phyloP scores from a whole-genome alignment of 2,329 filamentous ascomycete species.

The Hypoxylon sp. region DNA sequence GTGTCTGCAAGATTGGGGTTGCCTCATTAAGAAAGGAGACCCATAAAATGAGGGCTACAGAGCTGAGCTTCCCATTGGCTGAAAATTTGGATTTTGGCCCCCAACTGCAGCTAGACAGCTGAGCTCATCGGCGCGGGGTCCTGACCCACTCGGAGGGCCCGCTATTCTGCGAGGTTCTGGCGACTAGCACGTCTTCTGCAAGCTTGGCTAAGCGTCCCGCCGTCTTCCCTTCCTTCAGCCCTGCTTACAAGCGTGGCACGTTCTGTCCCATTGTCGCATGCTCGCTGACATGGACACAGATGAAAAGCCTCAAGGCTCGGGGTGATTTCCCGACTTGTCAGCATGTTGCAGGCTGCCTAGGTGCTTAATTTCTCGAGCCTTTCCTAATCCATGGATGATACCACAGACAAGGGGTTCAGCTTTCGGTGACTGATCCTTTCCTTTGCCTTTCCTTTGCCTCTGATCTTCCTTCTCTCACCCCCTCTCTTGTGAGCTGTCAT shows the following conservation, averaged over 20 bases:
- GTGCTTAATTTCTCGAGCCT: conserved; percentile 2
- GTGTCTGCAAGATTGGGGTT: too few relatives aligned
- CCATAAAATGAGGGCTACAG: conserved; percentile 7
- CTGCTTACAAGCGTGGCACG: conserved; percentile 11
- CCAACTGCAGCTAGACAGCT: conserved; percentile 9
- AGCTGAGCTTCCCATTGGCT: conserved; percentile 10
- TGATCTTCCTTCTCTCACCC: neutral
- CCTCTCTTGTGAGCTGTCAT: conserved; percentile 17
- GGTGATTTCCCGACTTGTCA: conserved; percentile 6
- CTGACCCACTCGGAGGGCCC: neutral
- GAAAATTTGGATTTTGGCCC: conserved; percentile 15
- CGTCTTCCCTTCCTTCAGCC: conserved; percentile 22
- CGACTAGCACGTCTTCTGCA: conserved; percentile 6
- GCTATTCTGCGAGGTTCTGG: conserved; percentile 2
- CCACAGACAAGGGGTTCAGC: neutral
- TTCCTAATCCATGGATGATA: conserved; percentile 13
- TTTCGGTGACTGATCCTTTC: conserved; percentile 6
- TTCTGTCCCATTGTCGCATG: conserved; percentile 11
- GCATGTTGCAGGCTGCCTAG: conserved; percentile 9
- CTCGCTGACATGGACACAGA: neutral
- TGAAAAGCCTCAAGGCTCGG: conserved; percentile 4
- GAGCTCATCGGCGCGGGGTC: conserved; percentile 3
- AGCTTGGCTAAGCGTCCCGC: neutral
- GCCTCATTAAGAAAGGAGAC: neutral
- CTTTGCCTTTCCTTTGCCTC: neutral